Base-by-base conservation (phyloP, 164 flowering plant genomes). In the Nelumbo lutea region DNA sequence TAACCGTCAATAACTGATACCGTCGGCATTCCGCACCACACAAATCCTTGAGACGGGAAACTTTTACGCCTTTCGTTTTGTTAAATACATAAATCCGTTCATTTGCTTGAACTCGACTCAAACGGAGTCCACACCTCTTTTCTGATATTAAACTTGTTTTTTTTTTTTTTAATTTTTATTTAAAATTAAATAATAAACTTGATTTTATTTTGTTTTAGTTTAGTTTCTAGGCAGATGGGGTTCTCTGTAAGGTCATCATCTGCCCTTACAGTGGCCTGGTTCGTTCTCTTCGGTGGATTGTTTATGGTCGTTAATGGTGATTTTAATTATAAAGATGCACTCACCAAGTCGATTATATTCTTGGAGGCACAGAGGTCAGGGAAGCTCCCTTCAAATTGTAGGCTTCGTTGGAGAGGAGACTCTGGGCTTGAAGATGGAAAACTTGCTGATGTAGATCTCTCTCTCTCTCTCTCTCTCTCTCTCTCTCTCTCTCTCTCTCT, bases 351-450 rank as follows among this genome's bases (percentile, higher is more conserved):
- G 14, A 64, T 93, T 44, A 76, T 93, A 9, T 93, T 90, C 81
- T 71, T 90, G n/a, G 98, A 93, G 79, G 90, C 95, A 9, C 95
- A 93, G 64, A 78, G 95, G 73, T 93, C 96, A 2, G 98, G 98
- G 15, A 89, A 83, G 74, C 90, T 89, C 56, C 89, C 93, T 47
- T 75, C 87, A 0, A 77, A 79, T 38, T 62, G 78, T 50, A 83
- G 95, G 77, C 63, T 73, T 3, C 42, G 84, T 4, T 90, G 95
- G 98, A 84, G 98, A 70, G 96, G 88, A 4, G 88, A 88, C 70
- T 93, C 98, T 59, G 96, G 72, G 0, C 89, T 90, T 53, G 69
- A 85, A 3, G 98, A 93, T 77, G 98, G 98, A 48, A 85, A 85
- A 72, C 67, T 59, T 3, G 90, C 64, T 4, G 82, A 83, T 69